These are phyloP conservation scores for Backusella morwellensis DNA, from an alignment of 192 early-diverging fungal genomes.

Conservation along the genomic window DNA sequence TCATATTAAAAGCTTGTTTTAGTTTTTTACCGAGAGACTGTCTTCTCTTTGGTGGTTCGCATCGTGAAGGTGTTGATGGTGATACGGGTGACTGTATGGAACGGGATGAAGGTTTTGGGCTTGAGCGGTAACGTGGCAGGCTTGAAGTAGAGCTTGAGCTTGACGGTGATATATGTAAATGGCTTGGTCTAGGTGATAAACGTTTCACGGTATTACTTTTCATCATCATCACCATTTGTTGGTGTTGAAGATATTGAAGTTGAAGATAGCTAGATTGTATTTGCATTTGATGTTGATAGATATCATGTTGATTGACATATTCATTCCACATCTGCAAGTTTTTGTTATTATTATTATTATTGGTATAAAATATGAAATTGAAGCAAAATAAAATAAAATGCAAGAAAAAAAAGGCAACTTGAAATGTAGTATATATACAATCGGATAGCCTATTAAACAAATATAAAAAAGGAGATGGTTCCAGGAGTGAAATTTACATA, in stretches of 20 bases:
- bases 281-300: slow-evolving; percentile 11
- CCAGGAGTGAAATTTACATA: slow-evolving; percentile 4
- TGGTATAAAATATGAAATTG: background rate
- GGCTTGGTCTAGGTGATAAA: background rate
- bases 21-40: slow-evolving; percentile 12
- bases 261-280: slow-evolving; percentile 10
- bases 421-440: background rate
- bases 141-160: slow-evolving; percentile 6
- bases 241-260: slow-evolving; percentile 9
- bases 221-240: slow-evolving; percentile 15
- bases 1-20: slow-evolving; percentile 7
- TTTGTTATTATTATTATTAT: background rate
- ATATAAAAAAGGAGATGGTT: background rate
- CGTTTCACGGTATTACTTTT: background rate
- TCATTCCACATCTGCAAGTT: slow-evolving; percentile 5
- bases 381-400: background rate
- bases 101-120: slow-evolving; percentile 1
- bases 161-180: background rate
- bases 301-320: background rate
- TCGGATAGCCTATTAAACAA: background rate
- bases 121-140: background rate
- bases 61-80: background rate
- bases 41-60: slow-evolving; percentile 13
- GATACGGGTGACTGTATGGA: background rate
- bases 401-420: background rate